Conservation (phyloP, 2,329 filamentous ascomycete species). For the Trichoderma harzianum region DNA sequence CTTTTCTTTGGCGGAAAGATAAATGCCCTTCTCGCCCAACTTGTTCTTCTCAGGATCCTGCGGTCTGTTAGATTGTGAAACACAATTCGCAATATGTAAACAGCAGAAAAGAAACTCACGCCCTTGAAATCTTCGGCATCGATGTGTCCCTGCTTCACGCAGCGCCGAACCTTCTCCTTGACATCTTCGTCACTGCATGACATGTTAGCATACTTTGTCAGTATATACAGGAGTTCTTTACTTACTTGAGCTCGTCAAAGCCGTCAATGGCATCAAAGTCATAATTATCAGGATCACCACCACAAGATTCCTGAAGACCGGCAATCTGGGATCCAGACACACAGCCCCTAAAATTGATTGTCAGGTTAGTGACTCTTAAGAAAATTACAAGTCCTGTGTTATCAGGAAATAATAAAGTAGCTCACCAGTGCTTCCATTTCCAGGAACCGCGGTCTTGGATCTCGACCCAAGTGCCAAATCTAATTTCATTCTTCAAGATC, state of each 20-base stretch:
- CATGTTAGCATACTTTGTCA: not conserved
- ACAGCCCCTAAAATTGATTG: constrained; percentile 65
- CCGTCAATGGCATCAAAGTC: constrained; percentile 72
- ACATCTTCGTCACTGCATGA: constrained; percentile 48
- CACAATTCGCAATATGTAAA: constrained; percentile 3
- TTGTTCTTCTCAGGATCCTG: constrained; percentile 74
- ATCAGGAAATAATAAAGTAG: not conserved
- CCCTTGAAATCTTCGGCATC: constrained; percentile 85
- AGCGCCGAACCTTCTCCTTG: constrained; percentile 70
- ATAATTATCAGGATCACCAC: constrained; percentile 39
- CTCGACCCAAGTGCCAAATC: constrained; percentile 71
- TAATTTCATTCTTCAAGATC: constrained; percentile 74
- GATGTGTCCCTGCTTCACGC: constrained; percentile 74
- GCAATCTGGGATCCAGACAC: constrained; percentile 71
- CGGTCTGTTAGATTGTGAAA: not conserved
- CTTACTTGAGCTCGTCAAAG: constrained; percentile 67
- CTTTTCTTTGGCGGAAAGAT: constrained; percentile 39
- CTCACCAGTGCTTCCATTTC: constrained; percentile 84
- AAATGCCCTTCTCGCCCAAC: constrained; percentile 64
- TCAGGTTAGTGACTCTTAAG: not conserved
- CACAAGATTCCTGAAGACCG: constrained; percentile 59
- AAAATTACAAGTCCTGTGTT: not conserved
- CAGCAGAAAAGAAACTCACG: constrained; percentile 52
- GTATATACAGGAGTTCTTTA: constrained; percentile 4
- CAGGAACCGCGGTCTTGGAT: constrained; percentile 61